phyloP scores from a whole-genome alignment of 495 filamentous ascomycete species.

The Tuber brumale region DNA sequence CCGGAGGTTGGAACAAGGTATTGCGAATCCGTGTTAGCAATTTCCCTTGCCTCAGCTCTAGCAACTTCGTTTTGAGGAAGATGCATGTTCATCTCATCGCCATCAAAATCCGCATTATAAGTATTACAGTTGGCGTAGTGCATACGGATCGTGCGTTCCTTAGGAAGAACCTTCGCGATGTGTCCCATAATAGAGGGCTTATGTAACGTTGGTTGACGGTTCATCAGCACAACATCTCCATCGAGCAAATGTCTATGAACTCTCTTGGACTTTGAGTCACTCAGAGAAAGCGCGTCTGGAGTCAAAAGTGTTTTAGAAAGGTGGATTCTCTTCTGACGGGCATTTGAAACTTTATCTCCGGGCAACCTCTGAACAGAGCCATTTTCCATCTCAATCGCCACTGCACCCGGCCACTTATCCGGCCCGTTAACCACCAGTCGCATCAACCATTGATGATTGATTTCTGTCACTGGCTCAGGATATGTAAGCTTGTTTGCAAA shows the following conservation, averaged over 20 bases:
- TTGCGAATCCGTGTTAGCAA: slow-evolving; percentile 95
- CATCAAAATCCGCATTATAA: slow-evolving; percentile 99
- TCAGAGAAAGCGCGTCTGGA: slow-evolving; percentile 68
- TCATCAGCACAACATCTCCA: slow-evolving; percentile 97
- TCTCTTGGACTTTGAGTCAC: slow-evolving; percentile 83
- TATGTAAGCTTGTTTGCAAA: slow-evolving; percentile 96
- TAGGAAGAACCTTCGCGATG: slow-evolving; percentile 80
- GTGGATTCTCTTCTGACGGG: slow-evolving; percentile 57
- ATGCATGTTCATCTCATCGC: slow-evolving; percentile 99
- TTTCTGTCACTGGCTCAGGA: slow-evolving; percentile 91
- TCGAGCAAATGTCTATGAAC: slow-evolving; percentile 93
- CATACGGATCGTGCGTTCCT: slow-evolving; percentile 97
- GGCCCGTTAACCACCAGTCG: slow-evolving; percentile 93
- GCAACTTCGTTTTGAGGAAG: slow-evolving; percentile 97
- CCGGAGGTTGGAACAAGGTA: slow-evolving; percentile 92
- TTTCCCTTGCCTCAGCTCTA: slow-evolving; percentile 77
- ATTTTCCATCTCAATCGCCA: slow-evolving; percentile 90
- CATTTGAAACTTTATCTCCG: slow-evolving; percentile 72
- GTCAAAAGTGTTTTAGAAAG: slow-evolving; percentile 57
- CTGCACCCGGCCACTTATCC: slow-evolving; percentile 88
- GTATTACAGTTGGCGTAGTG: slow-evolving; percentile 99
- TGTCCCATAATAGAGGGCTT: slow-evolving; percentile 99
- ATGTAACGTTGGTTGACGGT: slow-evolving; percentile 97
- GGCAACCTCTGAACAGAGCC: slow-evolving; percentile 84
- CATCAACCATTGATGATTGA: slow-evolving; percentile 92